Percentiles rank a stretch among this genome's conserved stretches.
phyloP scores from a whole-genome alignment of 192 early-diverging fungal species.

The Coemansia sp. region DNA sequence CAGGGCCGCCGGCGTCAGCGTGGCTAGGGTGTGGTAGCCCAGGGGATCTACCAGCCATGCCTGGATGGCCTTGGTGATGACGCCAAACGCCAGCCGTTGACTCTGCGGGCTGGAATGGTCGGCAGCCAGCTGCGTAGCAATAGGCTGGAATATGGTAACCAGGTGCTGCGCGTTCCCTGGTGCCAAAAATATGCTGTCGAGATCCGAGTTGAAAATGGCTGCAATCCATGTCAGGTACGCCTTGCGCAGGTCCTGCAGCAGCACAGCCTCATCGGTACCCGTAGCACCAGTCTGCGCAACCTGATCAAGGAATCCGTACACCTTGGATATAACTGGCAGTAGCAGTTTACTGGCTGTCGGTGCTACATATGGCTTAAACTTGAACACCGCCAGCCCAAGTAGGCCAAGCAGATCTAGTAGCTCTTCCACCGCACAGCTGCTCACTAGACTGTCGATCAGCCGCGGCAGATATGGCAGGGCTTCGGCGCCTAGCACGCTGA shows the following conservation, averaged over 20 bases:
- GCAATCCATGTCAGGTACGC: conserved; percentile 79
- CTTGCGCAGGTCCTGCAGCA: conserved; percentile 75
- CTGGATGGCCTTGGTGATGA: conserved; percentile 39
- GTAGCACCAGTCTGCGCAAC: conserved; percentile 58
- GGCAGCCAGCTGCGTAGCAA: conserved; percentile 33
- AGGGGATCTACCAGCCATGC: conserved; percentile 51
- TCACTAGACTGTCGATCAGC: conserved; percentile 74
- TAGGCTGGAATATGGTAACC: conserved; percentile 36
- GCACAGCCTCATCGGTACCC: conserved; percentile 84
- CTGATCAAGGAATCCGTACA: conserved; percentile 83
- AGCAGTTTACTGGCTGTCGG: conserved; percentile 62
- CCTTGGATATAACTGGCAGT: conserved; percentile 75
- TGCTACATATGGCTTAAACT: conserved; percentile 73
- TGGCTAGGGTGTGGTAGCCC: conserved; percentile 48
- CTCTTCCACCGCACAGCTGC: conserved; percentile 74
- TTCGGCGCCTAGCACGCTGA: conserved; percentile 81
- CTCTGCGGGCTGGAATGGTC: conserved; percentile 30
- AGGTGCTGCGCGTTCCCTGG: conserved; percentile 60
- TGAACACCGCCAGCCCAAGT: conserved; percentile 79
- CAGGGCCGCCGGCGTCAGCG: conserved; percentile 35
- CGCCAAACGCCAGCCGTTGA: conserved; percentile 49
- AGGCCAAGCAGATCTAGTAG: conserved; percentile 84
- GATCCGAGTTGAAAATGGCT: conserved; percentile 74
- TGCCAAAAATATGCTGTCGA: conserved; percentile 74
- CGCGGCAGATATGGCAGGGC: conserved; percentile 78